These are phyloP conservation scores for Ceratobasidium sp. DNA, from an alignment of 1,284 basidiomycete genomes.

Conservation along the genomic window DNA sequence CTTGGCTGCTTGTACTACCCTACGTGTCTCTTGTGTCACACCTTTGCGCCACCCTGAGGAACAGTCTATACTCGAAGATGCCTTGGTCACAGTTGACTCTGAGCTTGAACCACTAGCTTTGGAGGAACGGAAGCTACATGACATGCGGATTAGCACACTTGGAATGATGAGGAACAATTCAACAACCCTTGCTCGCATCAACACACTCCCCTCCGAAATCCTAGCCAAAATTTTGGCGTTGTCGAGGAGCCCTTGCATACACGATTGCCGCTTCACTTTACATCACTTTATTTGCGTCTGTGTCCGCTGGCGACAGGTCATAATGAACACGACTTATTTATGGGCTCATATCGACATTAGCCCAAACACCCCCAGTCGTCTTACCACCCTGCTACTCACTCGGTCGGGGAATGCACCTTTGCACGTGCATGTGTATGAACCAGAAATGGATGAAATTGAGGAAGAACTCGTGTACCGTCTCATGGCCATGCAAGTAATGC, in stretches of 20 bases:
- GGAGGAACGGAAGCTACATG: background rate
- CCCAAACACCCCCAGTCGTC: background rate
- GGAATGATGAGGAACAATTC: background rate
- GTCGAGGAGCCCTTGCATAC: background rate
- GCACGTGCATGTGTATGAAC: background rate
- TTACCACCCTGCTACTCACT: background rate
- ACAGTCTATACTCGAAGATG: background rate
- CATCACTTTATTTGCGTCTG: background rate
- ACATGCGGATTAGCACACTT: background rate
- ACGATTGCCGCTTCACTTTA: too few species aligned
- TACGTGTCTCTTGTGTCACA: background rate
- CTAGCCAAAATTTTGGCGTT: background rate
- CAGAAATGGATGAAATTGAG: too few species aligned
- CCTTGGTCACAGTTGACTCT: background rate
- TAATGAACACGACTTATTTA: background rate
- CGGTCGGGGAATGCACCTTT: background rate
- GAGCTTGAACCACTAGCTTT: background rate
- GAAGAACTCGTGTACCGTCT: too few species aligned
- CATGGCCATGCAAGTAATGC: too few species aligned
- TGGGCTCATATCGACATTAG: background rate
- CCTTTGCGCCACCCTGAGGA: background rate
- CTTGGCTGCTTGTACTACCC: background rate
- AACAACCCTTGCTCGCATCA: background rate
- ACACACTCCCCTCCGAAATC: conserved; percentile 21
- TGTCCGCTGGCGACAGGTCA: background rate